A percentile compares a stretch with the other conserved stretches of the same genome.
Conservation (phyloP, 1,284 basidiomycete species). For the Austroboletus niveus region DNA sequence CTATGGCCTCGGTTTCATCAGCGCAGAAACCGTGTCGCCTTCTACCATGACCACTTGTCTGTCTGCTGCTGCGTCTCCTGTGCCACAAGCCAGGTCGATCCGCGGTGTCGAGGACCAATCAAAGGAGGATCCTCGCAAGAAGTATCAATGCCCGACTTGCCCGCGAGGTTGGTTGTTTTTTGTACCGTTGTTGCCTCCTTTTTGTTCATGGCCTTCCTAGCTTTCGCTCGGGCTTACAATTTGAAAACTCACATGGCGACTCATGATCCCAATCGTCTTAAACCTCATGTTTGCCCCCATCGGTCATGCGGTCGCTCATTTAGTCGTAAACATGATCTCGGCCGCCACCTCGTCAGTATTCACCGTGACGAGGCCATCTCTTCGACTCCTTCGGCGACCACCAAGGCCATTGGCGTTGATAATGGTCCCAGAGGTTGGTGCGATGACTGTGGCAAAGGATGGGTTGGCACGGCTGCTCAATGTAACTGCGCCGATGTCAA, state of each 20-base stretch:
- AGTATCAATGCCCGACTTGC: conserved; percentile 71
- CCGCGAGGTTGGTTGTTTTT: conserved; percentile 53
- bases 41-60: conserved; percentile 49
- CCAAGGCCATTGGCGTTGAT: conserved; percentile 59
- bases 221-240: conserved; percentile 88
- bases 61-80: conserved; percentile 41
- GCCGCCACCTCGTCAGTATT: conserved; percentile 82
- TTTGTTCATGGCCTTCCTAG: conserved; percentile 35
- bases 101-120: conserved; percentile 38
- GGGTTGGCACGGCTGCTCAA: conserved; percentile 51
- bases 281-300: conserved; percentile 83
- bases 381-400: conserved; percentile 38
- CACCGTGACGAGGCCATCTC: conserved; percentile 66
- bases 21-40: conserved; percentile 48
- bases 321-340: conserved; percentile 86
- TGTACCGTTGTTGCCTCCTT: neutral
- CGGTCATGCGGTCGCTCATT: conserved; percentile 81
- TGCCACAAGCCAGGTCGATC: conserved; percentile 41
- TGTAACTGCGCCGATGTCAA: conserved; percentile 71
- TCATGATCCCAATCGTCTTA: conserved; percentile 83
- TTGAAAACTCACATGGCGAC: conserved; percentile 89
- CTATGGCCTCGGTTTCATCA: conserved; percentile 44
- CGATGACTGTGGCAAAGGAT: conserved; percentile 70
- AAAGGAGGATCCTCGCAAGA: conserved; percentile 66
- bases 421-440: conserved; percentile 66